Conservation (phyloP, 306 rosid genomes). For the Medicago ruthenica region DNA sequence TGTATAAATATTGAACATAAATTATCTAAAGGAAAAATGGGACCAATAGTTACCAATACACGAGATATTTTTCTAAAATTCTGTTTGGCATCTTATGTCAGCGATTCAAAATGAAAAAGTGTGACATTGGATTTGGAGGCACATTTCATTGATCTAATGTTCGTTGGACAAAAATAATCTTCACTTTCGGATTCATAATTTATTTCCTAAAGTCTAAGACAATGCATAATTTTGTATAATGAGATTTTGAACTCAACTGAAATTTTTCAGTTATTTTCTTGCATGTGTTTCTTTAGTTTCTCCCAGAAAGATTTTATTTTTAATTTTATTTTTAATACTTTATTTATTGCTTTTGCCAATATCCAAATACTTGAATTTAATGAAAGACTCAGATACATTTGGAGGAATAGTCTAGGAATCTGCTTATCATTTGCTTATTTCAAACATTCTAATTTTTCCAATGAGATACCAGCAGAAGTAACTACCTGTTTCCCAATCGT, state of each 20-base stretch:
- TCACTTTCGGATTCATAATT: conserved; percentile 2
- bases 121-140: conserved; percentile 28
- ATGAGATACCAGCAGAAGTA: background rate
- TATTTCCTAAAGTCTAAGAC: background rate
- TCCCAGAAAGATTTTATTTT: background rate
- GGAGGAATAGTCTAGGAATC: background rate
- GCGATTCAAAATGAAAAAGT: background rate
- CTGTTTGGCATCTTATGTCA: conserved; percentile 1
- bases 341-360: background rate
- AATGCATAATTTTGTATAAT: conserved; percentile 9
- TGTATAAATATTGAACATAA: background rate
- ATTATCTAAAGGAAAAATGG: conserved; percentile 9
- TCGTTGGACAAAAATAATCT: conserved; percentile 8
- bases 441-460: background rate
- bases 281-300: conserved; percentile 3
- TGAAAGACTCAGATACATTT: background rate
- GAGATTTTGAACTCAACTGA: conserved; percentile 4
- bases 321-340: conserved; percentile 3
- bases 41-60: conserved; percentile 16
- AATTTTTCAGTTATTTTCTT: conserved; percentile 23
- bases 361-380: conserved; percentile 8
- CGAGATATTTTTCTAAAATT: background rate
- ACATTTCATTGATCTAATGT: conserved; percentile 15
- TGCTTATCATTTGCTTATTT: background rate
- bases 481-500: background rate